Conservation (phyloP, 257 asterid genomes). For the Anisodus tanguticus region DNA sequence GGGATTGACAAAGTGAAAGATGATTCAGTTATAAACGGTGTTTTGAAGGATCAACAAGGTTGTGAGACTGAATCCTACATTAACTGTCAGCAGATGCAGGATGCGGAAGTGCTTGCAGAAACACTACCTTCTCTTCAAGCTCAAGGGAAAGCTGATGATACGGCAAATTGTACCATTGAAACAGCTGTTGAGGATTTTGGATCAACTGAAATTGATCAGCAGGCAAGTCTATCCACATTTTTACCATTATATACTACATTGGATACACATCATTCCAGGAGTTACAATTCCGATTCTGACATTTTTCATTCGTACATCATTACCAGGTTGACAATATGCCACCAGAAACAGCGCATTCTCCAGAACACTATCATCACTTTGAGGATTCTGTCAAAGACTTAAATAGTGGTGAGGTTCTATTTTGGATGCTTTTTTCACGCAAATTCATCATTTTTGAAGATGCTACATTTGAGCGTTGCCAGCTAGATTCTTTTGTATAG, state of each 20-base stretch:
- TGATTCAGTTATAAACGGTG: constrained; percentile 14
- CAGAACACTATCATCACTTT: constrained; percentile 36
- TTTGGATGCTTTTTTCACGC: constrained; percentile 31
- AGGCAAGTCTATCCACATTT: constrained; percentile 20
- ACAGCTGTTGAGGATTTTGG: constrained; percentile 3
- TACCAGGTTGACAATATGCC: constrained; percentile 39
- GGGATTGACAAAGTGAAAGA: constrained; percentile 23
- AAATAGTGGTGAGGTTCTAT: constrained; percentile 42
- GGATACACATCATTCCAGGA: constrained; percentile 5
- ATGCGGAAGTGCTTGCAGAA: constrained; percentile 21
- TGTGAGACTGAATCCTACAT: constrained; percentile 3
- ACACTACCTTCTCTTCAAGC: constrained; percentile 32
- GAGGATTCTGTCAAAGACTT: constrained; percentile 42
- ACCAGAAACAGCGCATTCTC: constrained; percentile 24
- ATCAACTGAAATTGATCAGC: constrained; percentile 32
- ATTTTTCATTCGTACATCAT: constrained; percentile 16
- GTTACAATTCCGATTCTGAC: constrained; percentile 11
- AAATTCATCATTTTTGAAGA: constrained; percentile 1
- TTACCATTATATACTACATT: not conserved
- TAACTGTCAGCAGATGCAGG: constrained; percentile 37
- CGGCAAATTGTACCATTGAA: constrained; percentile 26
- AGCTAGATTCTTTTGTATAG: constrained; percentile 4
- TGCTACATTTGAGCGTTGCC: not conserved
- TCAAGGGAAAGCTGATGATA: constrained; percentile 28
- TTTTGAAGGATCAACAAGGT: constrained; percentile 13